Evolutionary conservation across 2,329 filamentous ascomycete species (phyloP).

Genomic region (Elsinoe australis): DNA sequence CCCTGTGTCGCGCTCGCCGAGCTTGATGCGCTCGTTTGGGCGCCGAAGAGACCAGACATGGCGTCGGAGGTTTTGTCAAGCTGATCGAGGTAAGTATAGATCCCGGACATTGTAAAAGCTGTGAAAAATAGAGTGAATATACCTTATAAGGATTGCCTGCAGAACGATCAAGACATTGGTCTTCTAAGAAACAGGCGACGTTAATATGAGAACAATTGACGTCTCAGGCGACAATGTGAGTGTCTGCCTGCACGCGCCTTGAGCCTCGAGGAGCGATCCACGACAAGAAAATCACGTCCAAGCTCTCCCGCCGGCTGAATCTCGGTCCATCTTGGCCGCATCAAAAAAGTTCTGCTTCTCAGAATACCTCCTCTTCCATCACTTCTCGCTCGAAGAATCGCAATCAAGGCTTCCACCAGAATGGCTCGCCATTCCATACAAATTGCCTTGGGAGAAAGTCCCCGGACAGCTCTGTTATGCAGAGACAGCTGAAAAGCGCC

Average conservation of each 20-base stretch:
- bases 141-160: not conserved
- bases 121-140: not conserved
- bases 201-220: not conserved
- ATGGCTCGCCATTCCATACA: conserved; percentile 39
- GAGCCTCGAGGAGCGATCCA: conserved; percentile 9
- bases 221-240: conserved; percentile 9
- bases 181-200: not conserved
- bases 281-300: conserved; percentile 16
- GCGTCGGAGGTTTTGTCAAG: conserved; percentile 21
- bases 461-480: conserved; percentile 74
- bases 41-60: conserved; percentile 60
- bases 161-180: not conserved
- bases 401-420: conserved; percentile 98
- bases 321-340: conserved; percentile 4
- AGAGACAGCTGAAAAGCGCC: conserved; percentile 90
- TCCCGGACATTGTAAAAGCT: not conserved
- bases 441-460: conserved; percentile 99
- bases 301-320: conserved; percentile 15
- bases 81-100: not conserved
- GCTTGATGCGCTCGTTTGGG: conserved; percentile 43
- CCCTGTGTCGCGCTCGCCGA: conserved; percentile 66
- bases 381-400: conserved; percentile 99
- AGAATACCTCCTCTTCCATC: conserved; percentile 39
- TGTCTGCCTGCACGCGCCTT: conserved; percentile 5
- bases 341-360: conserved; percentile 23